These are phyloP conservation scores for Carex littledalei DNA, from an alignment of 176 grass and related monocot species.

Conservation along the genomic window DNA sequence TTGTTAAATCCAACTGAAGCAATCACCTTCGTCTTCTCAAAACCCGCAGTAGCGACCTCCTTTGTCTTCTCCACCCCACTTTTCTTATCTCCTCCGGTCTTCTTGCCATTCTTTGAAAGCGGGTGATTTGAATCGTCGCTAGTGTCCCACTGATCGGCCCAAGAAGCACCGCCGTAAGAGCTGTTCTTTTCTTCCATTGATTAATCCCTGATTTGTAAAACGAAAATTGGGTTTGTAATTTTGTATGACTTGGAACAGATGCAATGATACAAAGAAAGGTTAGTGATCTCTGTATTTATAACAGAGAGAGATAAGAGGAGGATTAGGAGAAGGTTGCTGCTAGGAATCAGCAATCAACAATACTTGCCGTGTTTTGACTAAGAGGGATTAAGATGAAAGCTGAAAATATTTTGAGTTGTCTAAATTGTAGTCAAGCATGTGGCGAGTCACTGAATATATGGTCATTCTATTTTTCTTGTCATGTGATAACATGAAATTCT, in stretches of 20 bases:
- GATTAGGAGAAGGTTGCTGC: background rate
- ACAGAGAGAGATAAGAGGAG: background rate
- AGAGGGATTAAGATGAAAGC: background rate
- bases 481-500: no score
- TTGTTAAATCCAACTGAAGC: conserved; percentile 32
- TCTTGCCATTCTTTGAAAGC: background rate
- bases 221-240: background rate
- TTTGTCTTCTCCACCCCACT: conserved; percentile 24
- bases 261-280: background rate
- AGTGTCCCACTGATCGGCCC: conserved; percentile 48
- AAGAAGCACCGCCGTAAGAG: conserved; percentile 21
- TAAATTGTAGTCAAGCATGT: background rate
- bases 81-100: conserved; percentile 6
- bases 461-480: no score
- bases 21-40: conserved; percentile 40
- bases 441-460: background rate
- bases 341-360: background rate
- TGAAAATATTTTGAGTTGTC: background rate
- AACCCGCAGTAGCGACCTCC: background rate
- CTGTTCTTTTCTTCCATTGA: conserved; percentile 32
- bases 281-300: background rate
- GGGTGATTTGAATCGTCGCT: background rate
- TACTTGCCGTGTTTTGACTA: conserved; percentile 2
- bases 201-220: background rate
- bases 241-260: background rate